Base-by-base conservation (phyloP, 75 land plant genomes). In the Pinus albicaulis region DNA sequence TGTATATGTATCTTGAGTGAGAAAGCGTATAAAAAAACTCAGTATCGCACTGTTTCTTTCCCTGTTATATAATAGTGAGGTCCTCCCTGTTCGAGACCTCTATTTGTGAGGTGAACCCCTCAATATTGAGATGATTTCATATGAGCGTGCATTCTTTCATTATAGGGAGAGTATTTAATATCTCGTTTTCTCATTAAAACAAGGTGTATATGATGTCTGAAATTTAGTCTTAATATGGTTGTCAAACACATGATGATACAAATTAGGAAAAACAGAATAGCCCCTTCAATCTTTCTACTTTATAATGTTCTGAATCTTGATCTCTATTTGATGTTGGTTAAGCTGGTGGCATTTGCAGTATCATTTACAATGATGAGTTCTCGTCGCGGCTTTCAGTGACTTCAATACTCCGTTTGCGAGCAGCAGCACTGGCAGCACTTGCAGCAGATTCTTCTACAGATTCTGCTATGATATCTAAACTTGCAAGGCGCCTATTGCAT, bases 351-450 rank as follows among this genome's bases (percentile, higher is more conserved):
- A 81, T 28, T 25, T 86, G 85, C 98, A 96, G 99, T 77, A 86
- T 96, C 80, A 80, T 96, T 57, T 87, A 86, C 76, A 85, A 92
- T 78, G 92, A 92, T 81, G 99, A 96, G 75, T 96, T 92, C 71
- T 90, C 99, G 5, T 71, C 99, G 20, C 86, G 98, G 36, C 88
- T 96, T 58, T 96, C 99, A 52, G 84, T 89, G 72, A 83, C 83
- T 34, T 89, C 99, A 55, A 74, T 96, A 60, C 60, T 92, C 68
- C 85, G 99, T 60, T 86, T 96, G 57, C 95, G 95, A 60, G 84
- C 87, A 25, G 87, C 93, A 55, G 89, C 98, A 22, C 71, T 92
- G 16, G 80, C 44, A 55, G 95, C 98, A 38, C 80, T 97, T 31
- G 85, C 93, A 56, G 76, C 88, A 69, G 88, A 90, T 78, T 55